Evolutionary conservation across 805 yeast species (phyloP), one percentile per base, ranked within the genome.

Genomic region (Brettanomyces naardenensis): DNA sequence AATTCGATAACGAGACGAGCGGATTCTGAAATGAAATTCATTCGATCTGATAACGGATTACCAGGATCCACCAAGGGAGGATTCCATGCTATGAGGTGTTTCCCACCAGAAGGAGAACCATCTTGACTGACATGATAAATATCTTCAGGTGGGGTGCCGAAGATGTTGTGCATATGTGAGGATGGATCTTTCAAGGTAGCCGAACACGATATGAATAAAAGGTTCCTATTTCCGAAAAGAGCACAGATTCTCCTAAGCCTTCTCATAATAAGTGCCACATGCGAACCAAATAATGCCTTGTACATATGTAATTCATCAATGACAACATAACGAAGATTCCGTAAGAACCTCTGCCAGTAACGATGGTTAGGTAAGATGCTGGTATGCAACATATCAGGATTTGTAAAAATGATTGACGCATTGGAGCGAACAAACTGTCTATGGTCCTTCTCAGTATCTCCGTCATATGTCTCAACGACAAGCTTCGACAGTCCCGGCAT

Each of bases 311-410:
- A 63, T 54, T 82, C 89, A 53, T 84, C 92, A 52, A 84, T 87
- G 39, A 92, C 78, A 3, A 92, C 83, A 49, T 69, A 82, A 49
- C 71, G 75, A 47, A 92, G 61, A 44, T 75, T 71, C n/a, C 61
- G 51, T 6, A 92, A 61, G 52, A 89, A 84, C 29, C 71, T 67
- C 30, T 71, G 63, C 97, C 97, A 92, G 19, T 66, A 61, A 22
- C 71, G 71, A 58, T 82, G 85, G 37, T 75, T 72, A 0, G 98
- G 97, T 14, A 92, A 60, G 9, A 92, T 75, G 23, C 89, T 78
- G 0, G 86, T 71, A 56, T 92, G 97, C 2, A 92, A 64, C 68
- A 89, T 86, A 54, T 92, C 99, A 0, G 99, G 99, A 52, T 92
- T 92, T 0, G 97, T 86, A 56, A 92, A 87, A 9, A 92, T 78